These are phyloP conservation scores for Tetradesmus lagerheimii DNA, from an alignment of 139 green algal species.

Conservation along the genomic window DNA sequence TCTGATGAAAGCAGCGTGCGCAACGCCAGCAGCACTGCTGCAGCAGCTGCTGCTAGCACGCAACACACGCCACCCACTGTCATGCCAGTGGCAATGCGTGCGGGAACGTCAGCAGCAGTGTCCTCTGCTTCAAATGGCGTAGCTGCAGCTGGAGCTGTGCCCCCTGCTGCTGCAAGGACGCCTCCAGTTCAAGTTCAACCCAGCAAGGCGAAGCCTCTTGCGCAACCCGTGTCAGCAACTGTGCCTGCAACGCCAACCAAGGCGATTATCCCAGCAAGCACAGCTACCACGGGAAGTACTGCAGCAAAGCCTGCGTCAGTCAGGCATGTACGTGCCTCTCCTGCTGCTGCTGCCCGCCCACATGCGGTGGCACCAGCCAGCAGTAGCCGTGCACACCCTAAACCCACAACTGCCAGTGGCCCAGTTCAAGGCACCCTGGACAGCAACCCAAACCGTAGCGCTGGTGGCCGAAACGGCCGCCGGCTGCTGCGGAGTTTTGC, in stretches of 20 bases:
- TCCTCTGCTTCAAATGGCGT: background rate
- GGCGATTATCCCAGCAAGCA: too few relatives aligned
- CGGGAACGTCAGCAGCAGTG: background rate
- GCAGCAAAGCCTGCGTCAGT: background rate
- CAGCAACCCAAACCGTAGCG: background rate
- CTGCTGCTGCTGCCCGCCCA: background rate
- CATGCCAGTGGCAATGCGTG: background rate
- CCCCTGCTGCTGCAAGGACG: background rate
- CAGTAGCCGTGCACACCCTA: background rate
- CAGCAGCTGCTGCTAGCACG: background rate
- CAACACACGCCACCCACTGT: background rate
- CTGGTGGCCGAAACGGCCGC: background rate
- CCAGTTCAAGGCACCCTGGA: background rate
- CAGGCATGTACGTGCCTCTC: background rate
- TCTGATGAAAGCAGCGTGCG: background rate
- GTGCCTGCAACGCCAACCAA: too few relatives aligned
- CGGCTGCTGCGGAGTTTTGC: background rate
- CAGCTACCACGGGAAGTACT: too few relatives aligned
- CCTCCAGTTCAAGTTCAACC: background rate
- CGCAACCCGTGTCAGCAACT: too few relatives aligned
- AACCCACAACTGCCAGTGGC: background rate
- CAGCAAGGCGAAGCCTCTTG: background rate
- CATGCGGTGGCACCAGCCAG: too few relatives aligned
- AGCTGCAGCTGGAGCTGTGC: background rate
- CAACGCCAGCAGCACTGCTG: background rate